Base-by-base conservation (phyloP, 345 rosid genomes). In the Kandelia obovata region DNA sequence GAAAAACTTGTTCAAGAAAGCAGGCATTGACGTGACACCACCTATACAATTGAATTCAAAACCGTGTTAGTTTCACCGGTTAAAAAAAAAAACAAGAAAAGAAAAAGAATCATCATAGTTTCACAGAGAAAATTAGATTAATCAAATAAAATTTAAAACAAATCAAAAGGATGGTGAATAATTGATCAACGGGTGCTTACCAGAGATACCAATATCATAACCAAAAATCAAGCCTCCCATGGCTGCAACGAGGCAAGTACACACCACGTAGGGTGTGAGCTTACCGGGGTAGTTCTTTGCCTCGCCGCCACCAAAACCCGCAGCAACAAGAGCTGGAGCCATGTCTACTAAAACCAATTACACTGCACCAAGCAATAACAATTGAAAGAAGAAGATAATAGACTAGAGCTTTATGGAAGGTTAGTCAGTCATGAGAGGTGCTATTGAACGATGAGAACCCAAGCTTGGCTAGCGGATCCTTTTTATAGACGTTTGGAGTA, bases 11-110 rank as follows among this genome's bases (percentile, higher is more conserved):
- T 16, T 53, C 57, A 86, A 68, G 64, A 84, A 84, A 13, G 80
- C 71, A 19, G 71, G 73, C 90, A 86, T 86, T 16, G 90, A 78
- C 21, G 90, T 86, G 64, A 84, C 88, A 1, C 90, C 88, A 66
- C 86, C 81, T 77, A 31, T 25, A 32, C 8, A 43, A 70, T 30
- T 25, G 49, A 43, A 43, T 15, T 37, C 28, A 60, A 58, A 30
- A 0, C 58, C 11, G 28, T 6, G 21, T 55, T 23, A 13, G 30
- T 26, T 23, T 13, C 8, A 8, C 58, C 2, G 3, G 3, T 21
- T 21, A 53, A 21, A 53, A 53, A 20, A 53, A 53, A 8, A 53
- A 21, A 21, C 21, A 21, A 21, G 21, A 0, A 0, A 21, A 21
- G 21, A 21, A 21, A 21, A 21, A 21, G 21, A 21, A 20, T n/a